Conservation (phyloP, 129 eudicot species). For the sunflower (Helianthus annuus) region DNA sequence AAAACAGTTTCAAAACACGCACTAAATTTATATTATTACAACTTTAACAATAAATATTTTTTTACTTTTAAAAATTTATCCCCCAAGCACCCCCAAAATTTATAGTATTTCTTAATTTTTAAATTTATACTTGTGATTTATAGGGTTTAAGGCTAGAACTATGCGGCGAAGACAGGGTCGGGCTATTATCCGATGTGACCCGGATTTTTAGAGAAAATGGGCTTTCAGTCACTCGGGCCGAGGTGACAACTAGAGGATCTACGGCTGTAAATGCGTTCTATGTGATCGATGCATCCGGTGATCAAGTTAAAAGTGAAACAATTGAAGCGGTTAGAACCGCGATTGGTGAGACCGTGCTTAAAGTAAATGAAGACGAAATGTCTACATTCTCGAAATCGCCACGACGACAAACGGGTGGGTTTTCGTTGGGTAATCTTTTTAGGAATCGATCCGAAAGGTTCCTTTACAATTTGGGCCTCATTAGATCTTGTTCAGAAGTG, state of each 20-base stretch:
- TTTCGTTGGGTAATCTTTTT: conserved; percentile 63
- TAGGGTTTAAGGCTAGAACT: conserved; percentile 80
- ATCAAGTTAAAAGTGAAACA: conserved; percentile 58
- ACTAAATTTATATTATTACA: no score
- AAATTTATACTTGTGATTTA: conserved; percentile 1
- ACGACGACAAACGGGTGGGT: conserved; percentile 44
- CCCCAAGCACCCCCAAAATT: background rate
- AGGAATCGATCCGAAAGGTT: conserved; percentile 69
- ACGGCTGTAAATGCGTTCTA: conserved; percentile 72
- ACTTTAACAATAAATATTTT: no score
- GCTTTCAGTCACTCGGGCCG: conserved; percentile 75
- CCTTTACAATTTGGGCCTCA: conserved; percentile 75
- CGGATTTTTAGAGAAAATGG: conserved; percentile 86
- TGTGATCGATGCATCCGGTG: conserved; percentile 69
- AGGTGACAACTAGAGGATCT: conserved; percentile 74
- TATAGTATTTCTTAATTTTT: background rate
- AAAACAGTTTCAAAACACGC: no score
- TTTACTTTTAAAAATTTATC: background rate
- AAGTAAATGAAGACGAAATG: conserved; percentile 56
- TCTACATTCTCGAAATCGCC: conserved; percentile 30
- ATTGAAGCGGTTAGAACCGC: conserved; percentile 69
- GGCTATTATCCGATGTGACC: conserved; percentile 77
- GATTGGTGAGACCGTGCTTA: conserved; percentile 63
- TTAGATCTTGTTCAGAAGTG: conserved; percentile 61
- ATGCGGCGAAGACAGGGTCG: conserved; percentile 73